Evolutionary conservation across 2,329 filamentous ascomycete genomes (phyloP), one percentile per base, ranked within the genome.

Genomic region (Colletotrichum tropicicola): DNA sequence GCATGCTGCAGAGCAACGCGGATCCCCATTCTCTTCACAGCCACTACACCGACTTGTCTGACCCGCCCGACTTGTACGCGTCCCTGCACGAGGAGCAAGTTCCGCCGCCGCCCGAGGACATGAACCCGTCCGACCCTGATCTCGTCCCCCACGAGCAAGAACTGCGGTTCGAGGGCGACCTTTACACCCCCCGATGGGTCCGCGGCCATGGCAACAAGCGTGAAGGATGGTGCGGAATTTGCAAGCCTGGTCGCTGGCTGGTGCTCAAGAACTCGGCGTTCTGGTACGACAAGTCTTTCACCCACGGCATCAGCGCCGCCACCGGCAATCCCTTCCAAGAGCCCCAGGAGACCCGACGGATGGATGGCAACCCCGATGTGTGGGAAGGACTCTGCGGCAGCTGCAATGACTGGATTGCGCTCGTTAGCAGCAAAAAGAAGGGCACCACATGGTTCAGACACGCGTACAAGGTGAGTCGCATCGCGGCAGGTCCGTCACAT

Each of bases 231-330:
- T 97, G 93, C 72, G 92, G 92, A 21, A 92, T 95, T 70, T 97
- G 93, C 82, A 94, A 94, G 75, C 91, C 92, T 3, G 92, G 92
- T 3, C 85, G 92, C 52, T 97, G 93, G 93, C 86, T 95, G 57
- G 92, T 94, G 15, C 82, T 97, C 64, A 97, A 96, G 82, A 96
- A 97, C 79, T 94, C 91, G 59, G 93, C 93, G 6, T 97, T 93
- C 76, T 97, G 93, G 93, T 97, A 97, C 77, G 93, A 97, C 81
- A 95, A 96, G 82, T 92, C 91, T 61, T 97, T 96, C 76, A 93
- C 91, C 2, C 93, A 97, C 73, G 93, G 93, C 52, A 93, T 97
- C 75, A 93, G 91, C 73, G 92, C 92, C 27, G 90, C 91, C 4
- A 95, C 92, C 0, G 92, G 93, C 23, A 89, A 86, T 68, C 88